These are phyloP conservation scores for Flaveria brownii DNA, from an alignment of 129 eudicot species.

Conservation along the genomic window DNA sequence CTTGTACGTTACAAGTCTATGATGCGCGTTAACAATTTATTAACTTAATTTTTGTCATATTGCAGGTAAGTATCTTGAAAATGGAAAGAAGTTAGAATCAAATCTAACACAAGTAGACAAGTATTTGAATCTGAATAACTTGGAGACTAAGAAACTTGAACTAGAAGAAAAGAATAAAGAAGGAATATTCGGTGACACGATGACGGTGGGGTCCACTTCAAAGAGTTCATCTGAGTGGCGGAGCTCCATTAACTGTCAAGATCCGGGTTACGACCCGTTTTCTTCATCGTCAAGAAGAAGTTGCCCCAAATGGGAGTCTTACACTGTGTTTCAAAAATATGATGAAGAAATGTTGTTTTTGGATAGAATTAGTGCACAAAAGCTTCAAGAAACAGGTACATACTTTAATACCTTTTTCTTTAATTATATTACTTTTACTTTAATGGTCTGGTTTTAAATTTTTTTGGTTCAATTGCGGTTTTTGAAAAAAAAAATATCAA, in stretches of 20 bases:
- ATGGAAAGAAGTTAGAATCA: slow-evolving; percentile 30
- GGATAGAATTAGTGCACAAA: slow-evolving; percentile 88
- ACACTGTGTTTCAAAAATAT: slow-evolving; percentile 86
- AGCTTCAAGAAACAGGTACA: slow-evolving; percentile 94
- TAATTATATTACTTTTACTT: neutral
- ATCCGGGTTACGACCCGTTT: slow-evolving; percentile 86
- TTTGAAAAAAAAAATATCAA: too few relatives aligned
- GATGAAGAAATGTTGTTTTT: slow-evolving; percentile 95
- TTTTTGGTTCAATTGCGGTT: neutral
- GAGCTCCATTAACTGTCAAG: slow-evolving; percentile 77
- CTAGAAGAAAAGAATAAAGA: slow-evolving; percentile 53
- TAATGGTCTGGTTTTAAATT: too few relatives aligned
- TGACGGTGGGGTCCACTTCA: slow-evolving; percentile 88
- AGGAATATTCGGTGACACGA: slow-evolving; percentile 71
- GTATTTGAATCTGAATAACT: slow-evolving; percentile 41
- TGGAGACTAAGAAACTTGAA: slow-evolving; percentile 47
- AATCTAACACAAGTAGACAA: slow-evolving; percentile 47
- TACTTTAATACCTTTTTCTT: neutral
- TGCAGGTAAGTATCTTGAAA: slow-evolving; percentile 38
- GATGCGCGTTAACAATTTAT: too few relatives aligned
- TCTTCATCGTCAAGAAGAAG: slow-evolving; percentile 92
- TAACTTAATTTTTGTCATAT: neutral
- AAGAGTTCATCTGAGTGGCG: slow-evolving; percentile 96
- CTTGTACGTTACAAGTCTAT: too few relatives aligned
- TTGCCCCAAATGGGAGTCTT: slow-evolving; percentile 98